phyloP scores from a whole-genome alignment of 2,329 filamentous ascomycete species.

The Westerdykella sp. region DNA sequence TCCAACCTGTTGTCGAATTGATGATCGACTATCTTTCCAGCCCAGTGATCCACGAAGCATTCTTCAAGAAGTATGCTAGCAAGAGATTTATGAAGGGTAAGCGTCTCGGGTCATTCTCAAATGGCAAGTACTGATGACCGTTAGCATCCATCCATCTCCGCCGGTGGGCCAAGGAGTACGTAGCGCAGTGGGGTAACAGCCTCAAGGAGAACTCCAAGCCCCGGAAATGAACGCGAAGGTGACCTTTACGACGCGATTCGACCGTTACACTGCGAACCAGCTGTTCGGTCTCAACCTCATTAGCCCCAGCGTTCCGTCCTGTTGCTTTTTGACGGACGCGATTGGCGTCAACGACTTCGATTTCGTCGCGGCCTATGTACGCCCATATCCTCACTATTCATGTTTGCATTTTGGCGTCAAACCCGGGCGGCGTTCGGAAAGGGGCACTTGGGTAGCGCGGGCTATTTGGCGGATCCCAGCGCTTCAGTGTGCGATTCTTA shows the following conservation, averaged over 20 bases:
- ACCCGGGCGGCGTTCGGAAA: conserved; percentile 32
- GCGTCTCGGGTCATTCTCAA: conserved; percentile 21
- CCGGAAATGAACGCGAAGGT: conserved; percentile 8
- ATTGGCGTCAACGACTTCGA: too few relatives aligned
- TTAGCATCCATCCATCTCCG: conserved; percentile 84
- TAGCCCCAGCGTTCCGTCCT: too few relatives aligned
- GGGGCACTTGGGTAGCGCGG: conserved; percentile 22
- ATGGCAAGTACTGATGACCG: conserved; percentile 12
- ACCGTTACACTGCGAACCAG: too few relatives aligned
- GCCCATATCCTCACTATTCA: conserved; percentile 14
- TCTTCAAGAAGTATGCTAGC: conserved; percentile 99
- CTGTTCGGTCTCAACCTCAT: too few relatives aligned
- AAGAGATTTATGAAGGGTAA: conserved; percentile 99
- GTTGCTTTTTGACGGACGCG: too few relatives aligned
- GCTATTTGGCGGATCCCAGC: conserved; percentile 13
- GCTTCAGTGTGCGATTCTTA: conserved; percentile 18
- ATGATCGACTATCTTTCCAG: conserved; percentile 96
- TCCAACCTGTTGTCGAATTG: conserved; percentile 82
- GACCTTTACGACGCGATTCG: too few relatives aligned
- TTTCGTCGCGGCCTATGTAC: too few relatives aligned
- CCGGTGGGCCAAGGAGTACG: conserved; percentile 81
- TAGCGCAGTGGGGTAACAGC: conserved; percentile 27
- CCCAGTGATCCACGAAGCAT: conserved; percentile 88
- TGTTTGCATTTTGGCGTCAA: conserved; percentile 32
- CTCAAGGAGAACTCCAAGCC: conserved; percentile 24